Evolutionary conservation across 345 rosid genomes (phyloP).

Genomic region (Garcia nutans): DNA sequence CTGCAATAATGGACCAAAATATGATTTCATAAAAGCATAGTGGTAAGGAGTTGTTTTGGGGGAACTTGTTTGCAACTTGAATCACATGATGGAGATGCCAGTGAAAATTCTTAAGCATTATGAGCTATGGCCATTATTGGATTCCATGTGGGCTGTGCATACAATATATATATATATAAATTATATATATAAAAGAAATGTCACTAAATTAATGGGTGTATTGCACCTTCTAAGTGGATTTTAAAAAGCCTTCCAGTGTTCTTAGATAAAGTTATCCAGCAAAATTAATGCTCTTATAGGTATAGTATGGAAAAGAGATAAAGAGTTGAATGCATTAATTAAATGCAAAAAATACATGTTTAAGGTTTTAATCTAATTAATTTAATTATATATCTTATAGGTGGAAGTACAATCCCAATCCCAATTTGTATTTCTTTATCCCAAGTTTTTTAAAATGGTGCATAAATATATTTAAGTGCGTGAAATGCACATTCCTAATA

Average conservation of each 20-base stretch:
- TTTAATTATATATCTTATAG: background rate
- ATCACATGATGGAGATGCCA: constrained; percentile 25
- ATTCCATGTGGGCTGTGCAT: constrained; percentile 31
- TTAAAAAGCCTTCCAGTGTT: constrained; percentile 11
- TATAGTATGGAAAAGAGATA: constrained; percentile 8
- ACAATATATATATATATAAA: background rate
- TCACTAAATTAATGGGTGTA: constrained; percentile 16
- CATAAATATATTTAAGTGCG: background rate
- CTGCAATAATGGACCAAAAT: constrained; percentile 11
- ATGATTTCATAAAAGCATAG: constrained; percentile 22
- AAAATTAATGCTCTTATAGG: constrained; percentile 7
- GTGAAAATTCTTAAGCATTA: constrained; percentile 24
- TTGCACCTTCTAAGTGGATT: constrained; percentile 21
- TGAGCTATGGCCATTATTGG: constrained; percentile 22
- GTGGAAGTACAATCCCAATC: constrained; percentile 4
- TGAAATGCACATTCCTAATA: too few relatives aligned
- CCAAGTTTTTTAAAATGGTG: background rate
- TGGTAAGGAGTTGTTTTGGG: constrained; percentile 19
- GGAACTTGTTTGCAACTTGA: constrained; percentile 19
- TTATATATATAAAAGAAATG: too few relatives aligned
- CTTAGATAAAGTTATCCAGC: constrained; percentile 19
- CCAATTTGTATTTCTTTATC: background rate
- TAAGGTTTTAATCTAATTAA: background rate
- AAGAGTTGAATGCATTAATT: background rate
- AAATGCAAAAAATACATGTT: background rate